phyloP scores from a whole-genome alignment of 1,284 basidiomycete species.

The Butyriboletus appendiculatus region DNA sequence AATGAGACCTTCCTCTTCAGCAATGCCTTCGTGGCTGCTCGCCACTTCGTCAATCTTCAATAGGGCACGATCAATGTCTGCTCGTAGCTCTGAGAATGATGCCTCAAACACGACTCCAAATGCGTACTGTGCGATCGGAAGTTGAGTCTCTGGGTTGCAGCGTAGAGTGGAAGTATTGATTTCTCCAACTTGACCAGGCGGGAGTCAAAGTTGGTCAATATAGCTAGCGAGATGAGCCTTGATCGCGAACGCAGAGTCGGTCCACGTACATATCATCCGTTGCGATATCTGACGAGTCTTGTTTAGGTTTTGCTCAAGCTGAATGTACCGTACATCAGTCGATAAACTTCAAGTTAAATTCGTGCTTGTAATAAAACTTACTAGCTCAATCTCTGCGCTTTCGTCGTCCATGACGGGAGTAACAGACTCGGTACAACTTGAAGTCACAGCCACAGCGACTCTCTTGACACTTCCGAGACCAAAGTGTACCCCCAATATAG shows the following conservation, averaged over 20 bases:
- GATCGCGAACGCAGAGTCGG: not conserved
- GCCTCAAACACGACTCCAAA: not conserved
- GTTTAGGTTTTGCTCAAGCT: conserved; percentile 84
- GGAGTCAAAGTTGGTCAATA: conserved; percentile 77
- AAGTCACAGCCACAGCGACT: not conserved
- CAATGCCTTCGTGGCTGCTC: conserved; percentile 73
- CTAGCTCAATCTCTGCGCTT: conserved; percentile 31
- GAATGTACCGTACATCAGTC: not conserved
- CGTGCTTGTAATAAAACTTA: not conserved
- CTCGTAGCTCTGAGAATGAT: conserved; percentile 3
- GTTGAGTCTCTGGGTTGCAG: conserved; percentile 72
- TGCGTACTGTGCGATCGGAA: conserved; percentile 64
- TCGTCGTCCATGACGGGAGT: conserved; percentile 26
- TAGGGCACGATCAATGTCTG: conserved; percentile 78
- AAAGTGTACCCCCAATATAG: not conserved
- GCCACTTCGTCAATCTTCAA: conserved; percentile 76
- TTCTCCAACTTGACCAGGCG: conserved; percentile 79
- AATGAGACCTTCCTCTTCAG: conserved; percentile 74
- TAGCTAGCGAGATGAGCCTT: conserved; percentile 48
- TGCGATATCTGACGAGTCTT: conserved; percentile 82
- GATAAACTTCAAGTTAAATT: not conserved
- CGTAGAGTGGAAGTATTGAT: conserved; percentile 75
- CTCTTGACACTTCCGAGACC: not conserved
- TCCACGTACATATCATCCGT: conserved; percentile 72
- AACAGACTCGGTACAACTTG: not conserved